Percentiles rank a stretch among this genome's conserved stretches.
These are phyloP conservation scores for Geotrichum bryndzae DNA, from an alignment of 1,139 yeast species.

Conservation along the genomic window DNA sequence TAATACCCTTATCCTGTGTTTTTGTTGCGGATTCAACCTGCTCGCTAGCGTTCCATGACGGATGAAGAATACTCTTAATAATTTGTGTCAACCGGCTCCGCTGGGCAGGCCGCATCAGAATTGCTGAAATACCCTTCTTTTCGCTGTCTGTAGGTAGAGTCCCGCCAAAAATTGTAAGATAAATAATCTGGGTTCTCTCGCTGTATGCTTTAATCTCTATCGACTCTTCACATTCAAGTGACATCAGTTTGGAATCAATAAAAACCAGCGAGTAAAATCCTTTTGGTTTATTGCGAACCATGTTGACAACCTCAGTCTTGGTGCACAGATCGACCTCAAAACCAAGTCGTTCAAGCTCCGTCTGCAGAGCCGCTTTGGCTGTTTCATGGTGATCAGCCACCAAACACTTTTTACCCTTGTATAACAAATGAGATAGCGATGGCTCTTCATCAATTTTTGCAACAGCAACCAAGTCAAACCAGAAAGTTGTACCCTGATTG, in stretches of 20 bases:
- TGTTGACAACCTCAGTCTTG: constrained; percentile 9
- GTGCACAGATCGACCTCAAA: constrained; percentile 33
- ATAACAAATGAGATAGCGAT: constrained; percentile 22
- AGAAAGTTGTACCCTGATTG: constrained; percentile 50
- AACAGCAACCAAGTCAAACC: constrained; percentile 38
- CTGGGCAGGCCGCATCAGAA: constrained; percentile 29
- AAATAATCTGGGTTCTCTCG: constrained; percentile 24
- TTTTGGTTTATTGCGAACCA: background rate
- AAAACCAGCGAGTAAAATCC: constrained; percentile 25
- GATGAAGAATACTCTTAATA: constrained; percentile 24
- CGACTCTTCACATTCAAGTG: constrained; percentile 22
- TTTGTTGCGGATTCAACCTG: constrained; percentile 25
- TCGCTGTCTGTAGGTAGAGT: constrained; percentile 26
- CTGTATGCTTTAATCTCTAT: constrained; percentile 20
- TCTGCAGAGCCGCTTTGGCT: constrained; percentile 38
- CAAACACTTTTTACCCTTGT: constrained; percentile 32
- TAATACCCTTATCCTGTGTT: constrained; percentile 23
- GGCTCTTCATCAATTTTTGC: constrained; percentile 18
- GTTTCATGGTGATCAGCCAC: constrained; percentile 38
- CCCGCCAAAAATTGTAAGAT: constrained; percentile 29
- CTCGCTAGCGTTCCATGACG: constrained; percentile 23
- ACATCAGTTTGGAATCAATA: constrained; percentile 26
- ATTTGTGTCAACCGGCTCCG: constrained; percentile 26
- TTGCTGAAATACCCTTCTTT: constrained; percentile 27
- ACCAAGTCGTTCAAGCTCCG: constrained; percentile 35